Evolutionary conservation across 208 protist genomes (phyloP).

Genomic region (Phytomonas sp.): DNA sequence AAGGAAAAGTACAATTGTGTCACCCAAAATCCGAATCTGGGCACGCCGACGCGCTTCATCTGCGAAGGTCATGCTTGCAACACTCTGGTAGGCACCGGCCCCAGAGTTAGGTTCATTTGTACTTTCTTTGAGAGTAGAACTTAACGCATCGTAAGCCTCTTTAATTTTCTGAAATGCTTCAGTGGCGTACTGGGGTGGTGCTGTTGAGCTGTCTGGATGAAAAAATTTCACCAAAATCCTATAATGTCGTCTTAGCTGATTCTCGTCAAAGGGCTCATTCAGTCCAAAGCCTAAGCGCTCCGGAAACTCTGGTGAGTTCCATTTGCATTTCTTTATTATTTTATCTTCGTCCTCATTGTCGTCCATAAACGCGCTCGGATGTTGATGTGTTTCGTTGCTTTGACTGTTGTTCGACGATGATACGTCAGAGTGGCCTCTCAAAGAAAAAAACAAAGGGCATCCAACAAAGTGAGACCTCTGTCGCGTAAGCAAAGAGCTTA

Average conservation of each 20-base stretch:
- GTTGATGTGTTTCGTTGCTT: neutral
- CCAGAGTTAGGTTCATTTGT: neutral
- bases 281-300: slow-evolving; percentile 59
- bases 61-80: slow-evolving; percentile 28
- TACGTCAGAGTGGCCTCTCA: too few species aligned
- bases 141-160: slow-evolving; percentile 58
- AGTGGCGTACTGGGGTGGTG: slow-evolving; percentile 15
- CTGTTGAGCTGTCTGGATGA: slow-evolving; percentile 53
- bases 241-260: slow-evolving; percentile 50
- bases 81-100: neutral
- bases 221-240: slow-evolving; percentile 64
- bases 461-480: too few species aligned
- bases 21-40: slow-evolving; percentile 58
- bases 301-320: slow-evolving; percentile 30
- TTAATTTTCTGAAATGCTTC: slow-evolving; percentile 65
- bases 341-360: slow-evolving; percentile 15
- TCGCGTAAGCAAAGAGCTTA: too few species aligned
- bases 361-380: neutral
- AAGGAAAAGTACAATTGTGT: slow-evolving; percentile 54
- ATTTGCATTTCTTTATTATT: slow-evolving; percentile 30
- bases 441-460: too few species aligned
- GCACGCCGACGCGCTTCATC: slow-evolving; percentile 44
- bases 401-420: too few species aligned
- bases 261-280: slow-evolving; percentile 24
- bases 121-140: slow-evolving; percentile 14